Base-by-base conservation (phyloP, 768 basidiomycete genomes). In the Jaapia argillacea region DNA sequence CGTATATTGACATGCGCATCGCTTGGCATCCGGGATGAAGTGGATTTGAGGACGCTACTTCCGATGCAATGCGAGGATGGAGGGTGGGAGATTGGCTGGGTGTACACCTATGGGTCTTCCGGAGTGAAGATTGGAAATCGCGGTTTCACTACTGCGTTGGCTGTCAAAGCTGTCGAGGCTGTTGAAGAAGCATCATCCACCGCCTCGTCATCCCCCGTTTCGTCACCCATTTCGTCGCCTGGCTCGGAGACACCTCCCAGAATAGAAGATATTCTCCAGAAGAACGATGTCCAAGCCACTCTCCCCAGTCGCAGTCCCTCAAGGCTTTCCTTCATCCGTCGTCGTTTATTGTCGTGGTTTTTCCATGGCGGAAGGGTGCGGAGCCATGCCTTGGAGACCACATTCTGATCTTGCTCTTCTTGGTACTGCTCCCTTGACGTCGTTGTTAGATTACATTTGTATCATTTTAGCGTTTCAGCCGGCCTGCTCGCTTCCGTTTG, bases 1-100 rank as follows among this genome's bases (percentile, higher is more conserved):
- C 71, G 74, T 1, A 62, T 77, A 35, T 43, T 69, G 16, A 64
- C 65, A 2, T 65, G 68, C 40, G 54, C 60, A 6, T 61, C 55
- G 10, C 58, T 71, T 6, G 69, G 65, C 5, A 38, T 74, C n/a
- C 44, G 53, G 22, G 61, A 72, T 47, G 58, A 65, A 5, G 54
- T 62, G 2, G 74, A 74, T 50, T 47, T 71, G 5, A 54, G 62
- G 10, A 54, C 58, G 6, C 63, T 76, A 6, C 61, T 72, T 7
- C 50, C 59, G 6, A 51, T 73, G 48, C 74, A 75, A 47, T 59
- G 61, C 41, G 68, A 67, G 44, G 72, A 75, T 48, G 74, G 74
- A 21, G 65, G 68, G 2, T 76, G 69, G 68, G 65, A 64, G 41
- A 62, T 60, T n/a, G 71, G 74, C 1, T 75, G 72, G 71, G 62